Percentiles rank a stretch among this genome's conserved stretches.
Conservation (phyloP, 2,329 filamentous ascomycete species). For the Zymoseptoria brevis region DNA sequence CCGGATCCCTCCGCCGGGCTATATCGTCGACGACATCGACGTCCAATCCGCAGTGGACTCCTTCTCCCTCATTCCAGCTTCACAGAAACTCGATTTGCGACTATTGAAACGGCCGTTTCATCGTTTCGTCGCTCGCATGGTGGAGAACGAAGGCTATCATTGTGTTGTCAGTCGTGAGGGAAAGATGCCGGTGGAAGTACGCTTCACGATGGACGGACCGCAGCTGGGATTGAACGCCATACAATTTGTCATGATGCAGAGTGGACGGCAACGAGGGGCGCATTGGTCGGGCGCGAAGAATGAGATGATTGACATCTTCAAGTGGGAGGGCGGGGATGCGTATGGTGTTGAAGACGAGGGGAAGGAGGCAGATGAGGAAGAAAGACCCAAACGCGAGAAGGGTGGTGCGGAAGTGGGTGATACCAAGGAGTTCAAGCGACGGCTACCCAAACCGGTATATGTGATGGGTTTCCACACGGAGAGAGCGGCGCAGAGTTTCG, state of each 20-base stretch:
- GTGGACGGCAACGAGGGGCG: slow-evolving; percentile 17
- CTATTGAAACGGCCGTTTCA: slow-evolving; percentile 30
- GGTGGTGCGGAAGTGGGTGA: slow-evolving; percentile 1
- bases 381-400: slow-evolving; percentile 4
- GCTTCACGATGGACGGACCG: slow-evolving; percentile 28
- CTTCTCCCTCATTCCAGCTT: slow-evolving; percentile 46
- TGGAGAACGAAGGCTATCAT: slow-evolving; percentile 31
- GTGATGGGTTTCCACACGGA: slow-evolving; percentile 50
- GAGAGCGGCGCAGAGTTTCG: slow-evolving; percentile 47
- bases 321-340: slow-evolving; percentile 18
- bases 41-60: slow-evolving; percentile 33
- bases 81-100: slow-evolving; percentile 29
- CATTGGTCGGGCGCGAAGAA: slow-evolving; percentile 25
- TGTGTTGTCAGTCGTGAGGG: slow-evolving; percentile 20
- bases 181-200: slow-evolving; percentile 27
- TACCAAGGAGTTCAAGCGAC: slow-evolving; percentile 31
- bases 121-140: slow-evolving; percentile 26
- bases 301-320: slow-evolving; percentile 16
- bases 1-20: slow-evolving; percentile 36
- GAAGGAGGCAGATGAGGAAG: slow-evolving; percentile 2
- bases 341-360: background rate
- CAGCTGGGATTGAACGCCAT: slow-evolving; percentile 20
- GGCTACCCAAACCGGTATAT: slow-evolving; percentile 35
- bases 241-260: slow-evolving; percentile 21
- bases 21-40: slow-evolving; percentile 42